A percentile compares a stretch with the other conserved stretches of the same genome.
phyloP scores from a whole-genome alignment of 805 yeast species.

The Starmerella vitae region DNA sequence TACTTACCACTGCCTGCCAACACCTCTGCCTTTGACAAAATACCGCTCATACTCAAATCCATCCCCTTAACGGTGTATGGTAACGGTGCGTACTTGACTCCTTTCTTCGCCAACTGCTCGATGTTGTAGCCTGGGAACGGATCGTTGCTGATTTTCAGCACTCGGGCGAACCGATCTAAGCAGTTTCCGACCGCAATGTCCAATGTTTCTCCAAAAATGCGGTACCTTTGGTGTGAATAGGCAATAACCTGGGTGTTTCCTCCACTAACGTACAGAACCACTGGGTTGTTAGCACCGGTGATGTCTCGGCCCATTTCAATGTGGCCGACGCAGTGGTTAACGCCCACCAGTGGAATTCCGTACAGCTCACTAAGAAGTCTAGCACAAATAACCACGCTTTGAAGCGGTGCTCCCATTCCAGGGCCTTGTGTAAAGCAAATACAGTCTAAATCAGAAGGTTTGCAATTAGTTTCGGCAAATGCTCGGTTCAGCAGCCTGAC shows the following conservation, averaged over 20 bases:
- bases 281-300: constrained; percentile 96
- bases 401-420: constrained; percentile 98
- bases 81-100: constrained; percentile 45
- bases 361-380: constrained; percentile 69
- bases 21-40: constrained; percentile 69
- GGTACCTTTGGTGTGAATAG: constrained; percentile 78
- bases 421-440: constrained; percentile 97
- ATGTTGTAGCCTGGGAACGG: constrained; percentile 98
- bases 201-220: constrained; percentile 98
- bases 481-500: constrained; percentile 61
- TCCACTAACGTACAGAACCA: constrained; percentile 91
- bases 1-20: constrained; percentile 37
- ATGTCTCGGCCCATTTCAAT: constrained; percentile 98
- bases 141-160: constrained; percentile 71
- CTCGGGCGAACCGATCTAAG: constrained; percentile 87
- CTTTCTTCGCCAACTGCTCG: constrained; percentile 74
- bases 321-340: constrained; percentile 95
- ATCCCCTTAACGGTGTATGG: constrained; percentile 98
- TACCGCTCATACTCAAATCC: constrained; percentile 96
- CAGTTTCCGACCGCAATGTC: constrained; percentile 98
- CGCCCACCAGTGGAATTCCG: constrained; percentile 80
- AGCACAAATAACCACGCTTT: constrained; percentile 85
- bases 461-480: constrained; percentile 44
- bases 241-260: constrained; percentile 98
- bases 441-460: constrained; percentile 30